Conservation (phyloP, 2,329 filamentous ascomycete genomes). For the Scedosporium apiospermum region DNA sequence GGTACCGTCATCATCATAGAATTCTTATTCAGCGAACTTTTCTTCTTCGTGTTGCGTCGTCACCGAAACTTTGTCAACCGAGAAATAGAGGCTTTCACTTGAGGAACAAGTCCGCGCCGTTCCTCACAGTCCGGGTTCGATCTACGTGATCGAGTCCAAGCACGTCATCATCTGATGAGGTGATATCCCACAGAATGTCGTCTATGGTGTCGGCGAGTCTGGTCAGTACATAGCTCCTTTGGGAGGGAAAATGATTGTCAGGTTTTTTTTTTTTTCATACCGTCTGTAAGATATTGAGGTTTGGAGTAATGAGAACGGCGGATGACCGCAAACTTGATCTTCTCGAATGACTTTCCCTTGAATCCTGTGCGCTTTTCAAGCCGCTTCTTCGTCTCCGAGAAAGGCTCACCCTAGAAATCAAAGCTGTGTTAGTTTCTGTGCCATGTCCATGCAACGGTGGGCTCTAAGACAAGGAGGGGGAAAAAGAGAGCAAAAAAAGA, state of each 20-base stretch:
- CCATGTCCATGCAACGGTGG: not conserved
- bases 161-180: constrained; percentile 46
- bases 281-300: constrained; percentile 76
- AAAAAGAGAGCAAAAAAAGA: not conserved
- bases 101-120: constrained; percentile 54
- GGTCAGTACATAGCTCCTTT: not conserved
- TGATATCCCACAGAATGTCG: constrained; percentile 46
- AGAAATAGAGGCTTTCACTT: constrained; percentile 11
- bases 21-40: not conserved
- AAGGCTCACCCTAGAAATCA: constrained; percentile 59
- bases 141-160: constrained; percentile 59
- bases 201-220: constrained; percentile 28
- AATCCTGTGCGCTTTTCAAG: constrained; percentile 85
- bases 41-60: not conserved
- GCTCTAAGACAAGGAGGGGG: not conserved
- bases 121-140: constrained; percentile 46
- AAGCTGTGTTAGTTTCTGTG: not conserved
- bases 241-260: not conserved
- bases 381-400: constrained; percentile 89
- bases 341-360: constrained; percentile 97
- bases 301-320: constrained; percentile 63
- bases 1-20: not conserved
- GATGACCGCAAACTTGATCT: constrained; percentile 90
- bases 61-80: not conserved
- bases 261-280: constrained; percentile 39